These are phyloP conservation scores for Secale cereale DNA, from an alignment of 176 grass and related monocot genomes.

Conservation along the genomic window DNA sequence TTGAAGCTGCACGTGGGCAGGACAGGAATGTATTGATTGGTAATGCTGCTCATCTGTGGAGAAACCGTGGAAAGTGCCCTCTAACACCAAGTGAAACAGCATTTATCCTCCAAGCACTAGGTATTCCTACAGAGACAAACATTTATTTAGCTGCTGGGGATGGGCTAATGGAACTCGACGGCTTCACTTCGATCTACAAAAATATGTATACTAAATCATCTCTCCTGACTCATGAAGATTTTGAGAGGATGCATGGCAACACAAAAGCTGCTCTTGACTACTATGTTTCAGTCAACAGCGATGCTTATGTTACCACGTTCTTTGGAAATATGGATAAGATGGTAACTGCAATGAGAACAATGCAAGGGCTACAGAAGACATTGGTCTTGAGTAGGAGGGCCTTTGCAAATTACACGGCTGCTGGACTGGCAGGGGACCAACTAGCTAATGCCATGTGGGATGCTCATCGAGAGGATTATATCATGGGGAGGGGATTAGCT, in stretches of 20 bases:
- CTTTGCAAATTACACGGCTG: conserved; percentile 55
- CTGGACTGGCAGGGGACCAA: conserved; percentile 55
- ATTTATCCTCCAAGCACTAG: conserved; percentile 73
- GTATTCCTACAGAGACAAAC: conserved; percentile 57
- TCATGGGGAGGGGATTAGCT: conserved; percentile 72
- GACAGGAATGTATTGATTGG: conserved; percentile 70
- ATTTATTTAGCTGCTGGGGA: conserved; percentile 96
- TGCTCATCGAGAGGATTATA: conserved; percentile 77
- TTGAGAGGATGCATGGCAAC: conserved; percentile 93
- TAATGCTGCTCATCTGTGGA: conserved; percentile 63
- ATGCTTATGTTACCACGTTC: conserved; percentile 76
- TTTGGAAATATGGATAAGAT: conserved; percentile 99
- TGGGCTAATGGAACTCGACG: conserved; percentile 82
- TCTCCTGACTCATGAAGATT: conserved; percentile 64
- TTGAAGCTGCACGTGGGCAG: conserved; percentile 67
- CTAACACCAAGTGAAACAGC: conserved; percentile 91
- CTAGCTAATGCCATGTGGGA: conserved; percentile 79
- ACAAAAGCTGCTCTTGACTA: conserved; percentile 93
- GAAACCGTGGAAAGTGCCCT: conserved; percentile 88
- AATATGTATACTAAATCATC: conserved; percentile 80
- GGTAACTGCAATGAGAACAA: conserved; percentile 82
- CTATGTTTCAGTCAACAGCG: conserved; percentile 88
- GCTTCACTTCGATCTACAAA: conserved; percentile 65
- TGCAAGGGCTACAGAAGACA: conserved; percentile 67
- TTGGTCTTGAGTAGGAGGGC: conserved; percentile 88